Evolutionary conservation across 345 rosid species (phyloP).

Genomic region (Viola odorata): DNA sequence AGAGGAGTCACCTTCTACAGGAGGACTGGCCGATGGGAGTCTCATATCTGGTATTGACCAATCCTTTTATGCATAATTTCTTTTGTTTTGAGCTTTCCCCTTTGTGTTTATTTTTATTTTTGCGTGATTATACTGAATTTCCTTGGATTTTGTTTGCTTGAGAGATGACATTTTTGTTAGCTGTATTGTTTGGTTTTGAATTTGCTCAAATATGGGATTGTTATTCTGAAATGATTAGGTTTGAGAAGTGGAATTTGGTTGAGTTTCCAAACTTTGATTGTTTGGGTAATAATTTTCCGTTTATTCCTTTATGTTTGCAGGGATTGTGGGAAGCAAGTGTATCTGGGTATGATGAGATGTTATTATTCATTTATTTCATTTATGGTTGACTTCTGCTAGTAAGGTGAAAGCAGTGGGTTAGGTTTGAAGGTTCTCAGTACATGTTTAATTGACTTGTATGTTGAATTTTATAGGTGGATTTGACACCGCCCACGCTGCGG

Average conservation of each 20-base stretch:
- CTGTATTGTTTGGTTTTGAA: neutral
- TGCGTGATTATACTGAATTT: neutral
- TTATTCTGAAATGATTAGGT: neutral
- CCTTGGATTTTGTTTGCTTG: neutral
- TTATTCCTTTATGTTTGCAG: conserved; percentile 32
- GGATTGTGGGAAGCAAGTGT: conserved; percentile 98
- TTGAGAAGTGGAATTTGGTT: neutral
- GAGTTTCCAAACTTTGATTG: conserved; percentile 1
- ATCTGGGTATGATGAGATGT: conserved; percentile 52
- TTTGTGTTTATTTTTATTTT: neutral
- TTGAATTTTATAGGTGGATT: conserved; percentile 65
- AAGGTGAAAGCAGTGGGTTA: neutral
- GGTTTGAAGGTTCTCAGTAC: neutral
- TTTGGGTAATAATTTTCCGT: neutral
- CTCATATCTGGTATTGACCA: conserved; percentile 72
- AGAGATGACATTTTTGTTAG: neutral
- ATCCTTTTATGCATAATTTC: neutral
- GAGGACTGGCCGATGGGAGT: conserved; percentile 97
- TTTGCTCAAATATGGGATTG: neutral
- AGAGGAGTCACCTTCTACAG: conserved; percentile 94
- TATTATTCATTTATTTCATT: conserved; percentile 4
- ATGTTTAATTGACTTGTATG: conserved; percentile 7
- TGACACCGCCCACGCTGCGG: conserved; percentile 97
- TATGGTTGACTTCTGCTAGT: neutral
- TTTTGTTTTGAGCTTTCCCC: neutral